A percentile compares a stretch with the other conserved stretches of the same genome.
phyloP scores from a whole-genome alignment of 345 rosid species.

The Cardamine occulta region DNA sequence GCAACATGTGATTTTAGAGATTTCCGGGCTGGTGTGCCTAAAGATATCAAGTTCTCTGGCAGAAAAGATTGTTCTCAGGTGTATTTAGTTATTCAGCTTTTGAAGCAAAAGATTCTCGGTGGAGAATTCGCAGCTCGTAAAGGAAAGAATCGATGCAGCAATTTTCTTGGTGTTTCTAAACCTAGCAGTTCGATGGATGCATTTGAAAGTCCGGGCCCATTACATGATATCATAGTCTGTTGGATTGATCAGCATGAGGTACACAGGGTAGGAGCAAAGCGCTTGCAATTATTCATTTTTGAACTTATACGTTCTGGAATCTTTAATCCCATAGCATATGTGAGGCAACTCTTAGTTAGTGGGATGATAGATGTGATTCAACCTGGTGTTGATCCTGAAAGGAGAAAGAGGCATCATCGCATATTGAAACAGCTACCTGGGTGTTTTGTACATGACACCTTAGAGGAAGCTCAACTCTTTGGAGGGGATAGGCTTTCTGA shows the following conservation, averaged over 20 bases:
- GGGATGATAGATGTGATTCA: slow-evolving; percentile 72
- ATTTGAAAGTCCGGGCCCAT: slow-evolving; percentile 89
- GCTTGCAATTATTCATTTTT: slow-evolving; percentile 69
- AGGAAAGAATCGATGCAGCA: slow-evolving; percentile 48
- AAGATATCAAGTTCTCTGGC: slow-evolving; percentile 76
- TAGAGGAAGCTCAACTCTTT: slow-evolving; percentile 69
- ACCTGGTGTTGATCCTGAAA: slow-evolving; percentile 54
- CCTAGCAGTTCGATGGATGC: slow-evolving; percentile 48
- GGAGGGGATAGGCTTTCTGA: slow-evolving; percentile 68
- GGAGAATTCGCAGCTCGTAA: slow-evolving; percentile 45
- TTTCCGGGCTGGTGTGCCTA: slow-evolving; percentile 65
- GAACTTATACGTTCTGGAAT: slow-evolving; percentile 87
- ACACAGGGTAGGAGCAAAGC: slow-evolving; percentile 72
- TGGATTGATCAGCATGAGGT: slow-evolving; percentile 98
- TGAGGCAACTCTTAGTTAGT: slow-evolving; percentile 86
- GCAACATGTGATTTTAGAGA: slow-evolving; percentile 94
- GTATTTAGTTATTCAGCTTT: slow-evolving; percentile 74
- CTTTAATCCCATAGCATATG: slow-evolving; percentile 89
- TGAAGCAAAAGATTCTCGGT: slow-evolving; percentile 73
- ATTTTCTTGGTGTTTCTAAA: slow-evolving; percentile 44
- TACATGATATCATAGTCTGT: slow-evolving; percentile 92
- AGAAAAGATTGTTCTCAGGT: slow-evolving; percentile 81
- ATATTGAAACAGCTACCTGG: slow-evolving; percentile 89
- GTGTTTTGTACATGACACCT: slow-evolving; percentile 55
- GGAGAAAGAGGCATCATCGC: slow-evolving; percentile 73